Evolutionary conservation across 2,329 filamentous ascomycete species (phyloP).

Genomic region (Monosporascus cannonballus): DNA sequence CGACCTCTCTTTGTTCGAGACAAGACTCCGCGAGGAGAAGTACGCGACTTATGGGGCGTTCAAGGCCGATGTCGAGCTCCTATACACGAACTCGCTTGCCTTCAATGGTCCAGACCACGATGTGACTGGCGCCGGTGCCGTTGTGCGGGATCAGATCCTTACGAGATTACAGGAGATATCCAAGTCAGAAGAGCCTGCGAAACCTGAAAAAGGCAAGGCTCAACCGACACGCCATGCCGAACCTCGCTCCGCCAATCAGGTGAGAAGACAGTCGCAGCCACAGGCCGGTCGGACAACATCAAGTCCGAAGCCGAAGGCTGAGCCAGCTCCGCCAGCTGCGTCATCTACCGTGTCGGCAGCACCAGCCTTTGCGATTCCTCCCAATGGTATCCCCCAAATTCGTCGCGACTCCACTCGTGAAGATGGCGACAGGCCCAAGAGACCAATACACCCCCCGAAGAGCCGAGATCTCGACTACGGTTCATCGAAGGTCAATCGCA

Average conservation of each 20-base stretch:
- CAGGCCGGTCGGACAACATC: slow-evolving; percentile 25
- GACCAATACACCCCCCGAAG: slow-evolving; percentile 87
- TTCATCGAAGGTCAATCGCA: slow-evolving; percentile 61
- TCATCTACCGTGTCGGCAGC: slow-evolving; percentile 35
- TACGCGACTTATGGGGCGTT: slow-evolving; percentile 70
- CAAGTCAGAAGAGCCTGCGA: slow-evolving; percentile 47
- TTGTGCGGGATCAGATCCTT: slow-evolving; percentile 52
- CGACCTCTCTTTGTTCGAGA: slow-evolving; percentile 78
- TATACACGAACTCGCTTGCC: slow-evolving; percentile 69
- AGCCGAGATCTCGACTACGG: slow-evolving; percentile 87
- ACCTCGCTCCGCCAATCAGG: slow-evolving; percentile 32
- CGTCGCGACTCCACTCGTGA: slow-evolving; percentile 76
- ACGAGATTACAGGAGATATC: slow-evolving; percentile 37
- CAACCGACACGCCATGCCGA: slow-evolving; percentile 40
- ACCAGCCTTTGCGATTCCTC: slow-evolving; percentile 67
- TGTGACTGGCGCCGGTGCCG: slow-evolving; percentile 54
- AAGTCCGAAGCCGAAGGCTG: slow-evolving; percentile 30
- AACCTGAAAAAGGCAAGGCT: slow-evolving; percentile 53
- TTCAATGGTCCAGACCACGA: slow-evolving; percentile 81
- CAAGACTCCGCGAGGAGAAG: slow-evolving; percentile 63
- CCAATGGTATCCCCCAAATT: slow-evolving; percentile 73
- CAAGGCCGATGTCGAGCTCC: slow-evolving; percentile 66
- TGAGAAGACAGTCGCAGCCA: slow-evolving; percentile 26
- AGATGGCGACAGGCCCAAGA: slow-evolving; percentile 77
- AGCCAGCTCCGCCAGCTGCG: slow-evolving; percentile 17